Conservation (phyloP, 345 rosid species). For the sweet orange (Citrus sinensis) region DNA sequence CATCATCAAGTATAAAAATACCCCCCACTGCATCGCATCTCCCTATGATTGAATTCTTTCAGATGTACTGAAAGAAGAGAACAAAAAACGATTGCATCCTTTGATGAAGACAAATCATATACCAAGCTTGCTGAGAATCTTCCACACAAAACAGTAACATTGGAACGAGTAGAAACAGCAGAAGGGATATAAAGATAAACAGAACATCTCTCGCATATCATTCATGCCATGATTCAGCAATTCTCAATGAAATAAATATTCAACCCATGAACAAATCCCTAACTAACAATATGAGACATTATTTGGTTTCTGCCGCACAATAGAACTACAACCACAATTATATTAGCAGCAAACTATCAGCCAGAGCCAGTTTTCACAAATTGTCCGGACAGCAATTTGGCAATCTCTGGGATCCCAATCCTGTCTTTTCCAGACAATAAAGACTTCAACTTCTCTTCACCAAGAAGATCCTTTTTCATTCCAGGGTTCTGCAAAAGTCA, state of each 20-base stretch:
- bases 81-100: background rate
- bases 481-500: constrained; percentile 36
- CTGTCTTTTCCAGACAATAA: constrained; percentile 39
- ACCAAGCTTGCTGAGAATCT: background rate
- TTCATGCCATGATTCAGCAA: background rate
- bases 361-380: constrained; percentile 13
- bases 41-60: background rate
- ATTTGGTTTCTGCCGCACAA: background rate
- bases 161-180: background rate
- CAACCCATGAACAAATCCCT: background rate
- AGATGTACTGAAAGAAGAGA: too few species aligned
- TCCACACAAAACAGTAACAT: background rate
- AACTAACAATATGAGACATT: background rate
- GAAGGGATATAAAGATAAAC: background rate
- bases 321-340: background rate
- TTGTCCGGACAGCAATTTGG: constrained; percentile 35
- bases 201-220: background rate
- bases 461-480: constrained; percentile 29
- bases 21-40: background rate
- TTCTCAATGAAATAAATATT: background rate
- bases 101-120: too few species aligned
- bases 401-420: constrained; percentile 37
- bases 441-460: constrained; percentile 36
- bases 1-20: background rate
- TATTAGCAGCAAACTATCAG: background rate